Percentiles rank a stretch among this genome's conserved stretches.
These are phyloP conservation scores for Xerocomellus amylosporus DNA, from an alignment of 768 basidiomycete species.

Conservation along the genomic window DNA sequence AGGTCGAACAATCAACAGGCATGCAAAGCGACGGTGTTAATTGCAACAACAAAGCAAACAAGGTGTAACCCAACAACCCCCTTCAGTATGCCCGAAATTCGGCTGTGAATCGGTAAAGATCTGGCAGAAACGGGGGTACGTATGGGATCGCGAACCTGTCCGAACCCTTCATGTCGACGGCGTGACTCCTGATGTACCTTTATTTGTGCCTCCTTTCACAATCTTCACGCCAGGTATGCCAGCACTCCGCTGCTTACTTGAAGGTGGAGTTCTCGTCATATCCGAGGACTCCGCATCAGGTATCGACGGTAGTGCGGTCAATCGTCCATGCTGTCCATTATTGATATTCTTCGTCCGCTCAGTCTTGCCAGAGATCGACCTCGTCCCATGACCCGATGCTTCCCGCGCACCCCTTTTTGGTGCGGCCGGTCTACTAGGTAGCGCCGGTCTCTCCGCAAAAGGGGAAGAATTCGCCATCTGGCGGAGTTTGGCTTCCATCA, in stretches of 20 bases:
- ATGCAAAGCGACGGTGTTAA: background rate
- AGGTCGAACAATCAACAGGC: background rate
- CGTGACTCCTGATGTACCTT: slow-evolving; percentile 7
- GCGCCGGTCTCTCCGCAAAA: slow-evolving; percentile 18
- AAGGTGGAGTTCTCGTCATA: slow-evolving; percentile 5
- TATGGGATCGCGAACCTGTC: slow-evolving; percentile 1
- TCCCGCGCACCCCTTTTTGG: background rate
- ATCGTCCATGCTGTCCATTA: background rate
- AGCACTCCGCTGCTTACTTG: slow-evolving; percentile 24
- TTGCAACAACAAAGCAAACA: slow-evolving; percentile 4
- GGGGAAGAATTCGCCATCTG: slow-evolving; percentile 54
- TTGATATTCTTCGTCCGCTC: slow-evolving; percentile 1
- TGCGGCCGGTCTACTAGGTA: slow-evolving; percentile 23
- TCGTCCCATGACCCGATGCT: background rate
- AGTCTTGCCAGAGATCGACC: background rate
- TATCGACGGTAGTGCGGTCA: background rate
- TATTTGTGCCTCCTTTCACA: slow-evolving; percentile 21
- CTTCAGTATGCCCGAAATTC: slow-evolving; percentile 4
- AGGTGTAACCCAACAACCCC: background rate
- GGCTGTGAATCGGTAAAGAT: slow-evolving; percentile 2
- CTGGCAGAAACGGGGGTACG: background rate
- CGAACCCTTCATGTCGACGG: slow-evolving; percentile 8
- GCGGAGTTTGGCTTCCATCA: slow-evolving; percentile 92
- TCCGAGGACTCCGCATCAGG: slow-evolving; percentile 17
- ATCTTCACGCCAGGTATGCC: slow-evolving; percentile 34